These are phyloP conservation scores for Sporothrix humicola DNA, from an alignment of 2,329 filamentous ascomycete species.

Conservation along the genomic window DNA sequence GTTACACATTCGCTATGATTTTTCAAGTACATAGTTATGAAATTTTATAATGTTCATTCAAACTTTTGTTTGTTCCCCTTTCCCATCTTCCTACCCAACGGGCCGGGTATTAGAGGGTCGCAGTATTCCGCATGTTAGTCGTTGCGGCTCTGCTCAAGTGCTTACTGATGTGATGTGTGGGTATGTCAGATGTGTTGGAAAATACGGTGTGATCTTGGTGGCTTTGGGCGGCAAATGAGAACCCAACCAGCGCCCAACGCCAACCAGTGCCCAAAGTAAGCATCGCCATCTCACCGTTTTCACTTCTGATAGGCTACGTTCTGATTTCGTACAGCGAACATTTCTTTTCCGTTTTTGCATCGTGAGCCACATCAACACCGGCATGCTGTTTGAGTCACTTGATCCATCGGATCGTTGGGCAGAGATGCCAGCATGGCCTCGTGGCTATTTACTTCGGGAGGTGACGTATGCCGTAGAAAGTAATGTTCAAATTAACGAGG, in stretches of 20 bases:
- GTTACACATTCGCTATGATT: neutral
- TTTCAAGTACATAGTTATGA: neutral
- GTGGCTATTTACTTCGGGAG: too few species aligned
- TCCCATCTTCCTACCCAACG: neutral
- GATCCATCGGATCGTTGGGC: slow-evolving; percentile 33
- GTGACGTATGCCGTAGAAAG: too few species aligned
- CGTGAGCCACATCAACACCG: slow-evolving; percentile 37
- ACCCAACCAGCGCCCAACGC: neutral
- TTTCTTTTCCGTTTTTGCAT: neutral
- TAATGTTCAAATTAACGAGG: neutral
- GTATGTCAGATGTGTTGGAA: neutral
- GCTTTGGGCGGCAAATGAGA: neutral
- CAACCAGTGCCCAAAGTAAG: neutral
- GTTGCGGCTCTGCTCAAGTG: too few species aligned
- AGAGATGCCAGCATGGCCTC: neutral
- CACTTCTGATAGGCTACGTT: slow-evolving; percentile 28
- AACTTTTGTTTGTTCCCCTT: neutral
- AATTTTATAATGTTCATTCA: neutral
- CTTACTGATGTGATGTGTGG: neutral
- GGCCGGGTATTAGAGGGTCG: neutral
- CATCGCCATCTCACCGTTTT: neutral
- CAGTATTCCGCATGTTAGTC: neutral
- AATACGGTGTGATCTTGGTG: neutral
- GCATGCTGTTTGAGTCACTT: slow-evolving; percentile 42
- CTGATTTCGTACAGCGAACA: neutral